Evolutionary conservation across 1,284 basidiomycete genomes (phyloP), one percentile per base, ranked within the genome.

Genomic region (Tremellales sp.): DNA sequence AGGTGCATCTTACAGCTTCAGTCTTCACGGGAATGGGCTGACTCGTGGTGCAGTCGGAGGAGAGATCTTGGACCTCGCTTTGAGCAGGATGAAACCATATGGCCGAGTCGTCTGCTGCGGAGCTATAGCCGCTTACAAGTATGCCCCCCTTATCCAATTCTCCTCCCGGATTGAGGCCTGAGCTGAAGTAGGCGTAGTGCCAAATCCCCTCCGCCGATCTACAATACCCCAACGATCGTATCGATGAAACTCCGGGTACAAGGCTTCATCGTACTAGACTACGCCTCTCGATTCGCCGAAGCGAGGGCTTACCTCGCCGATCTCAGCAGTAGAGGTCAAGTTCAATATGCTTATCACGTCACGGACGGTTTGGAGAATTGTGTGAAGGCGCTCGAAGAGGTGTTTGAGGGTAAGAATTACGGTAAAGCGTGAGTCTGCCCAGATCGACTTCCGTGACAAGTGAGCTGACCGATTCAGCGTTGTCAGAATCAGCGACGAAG

Each of bases 321-420:
- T 26, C 76, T 79, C 54, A 65, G 84, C 40, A 77, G 77, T 3
- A 74, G 76, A 47, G 89, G 89, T n/a, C 81, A 84, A 46, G 75
- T 96, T 55, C 86, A 89, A 67, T 80, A 86, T 42, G 84, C 85
- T 58, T 91, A 89, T 74, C 85, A 89, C 60, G 75, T 90, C n/a
- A 25, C 49, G 43, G 78, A 86, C 48, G 87, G 86, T 0, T 73
- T 91, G 26, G 81, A 85, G 52, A 81, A 83, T 46, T 86, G 85
- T 24, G 84, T 86, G 0, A 74, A 77, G 12, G 81, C 84, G 3
- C 70, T 92, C 48, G 79, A 79, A 10, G 74, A 87, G 72, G 76
- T 93, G 26, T 92, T 84, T 73, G 80, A 72, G 1, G 89, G 89
- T n/a, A 83, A 80, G 25, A 92, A 91, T 65, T 84, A 79, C 0